These are phyloP conservation scores for Fraxinus anomala DNA, from an alignment of 257 asterid genomes.

Conservation along the genomic window DNA sequence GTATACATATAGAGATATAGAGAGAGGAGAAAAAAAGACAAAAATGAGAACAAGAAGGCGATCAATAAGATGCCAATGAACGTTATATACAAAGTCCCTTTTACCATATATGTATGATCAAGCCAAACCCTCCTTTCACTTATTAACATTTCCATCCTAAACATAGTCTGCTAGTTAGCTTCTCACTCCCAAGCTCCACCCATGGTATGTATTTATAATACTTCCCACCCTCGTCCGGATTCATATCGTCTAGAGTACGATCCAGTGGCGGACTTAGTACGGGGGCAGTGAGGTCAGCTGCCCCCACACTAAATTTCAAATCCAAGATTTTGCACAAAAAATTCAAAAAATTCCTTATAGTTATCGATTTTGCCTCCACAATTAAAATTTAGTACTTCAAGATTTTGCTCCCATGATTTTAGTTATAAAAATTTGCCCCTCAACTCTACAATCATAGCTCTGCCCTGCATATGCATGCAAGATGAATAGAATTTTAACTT, in stretches of 20 bases:
- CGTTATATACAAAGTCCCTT: slow-evolving; percentile 38
- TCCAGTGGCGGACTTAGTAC: too few species aligned
- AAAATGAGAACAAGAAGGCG: slow-evolving; percentile 31
- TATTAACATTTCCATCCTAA: background rate
- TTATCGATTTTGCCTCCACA: too few species aligned
- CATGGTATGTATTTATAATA: slow-evolving; percentile 31
- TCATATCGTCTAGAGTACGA: background rate
- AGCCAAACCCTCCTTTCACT: slow-evolving; percentile 10
- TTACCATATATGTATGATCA: slow-evolving; percentile 26
- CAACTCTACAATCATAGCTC: too few species aligned
- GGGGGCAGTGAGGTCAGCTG: too few species aligned
- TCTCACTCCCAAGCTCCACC: slow-evolving; percentile 11
- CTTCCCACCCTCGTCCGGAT: background rate
- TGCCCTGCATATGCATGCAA: too few species aligned
- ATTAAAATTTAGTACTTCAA: too few species aligned
- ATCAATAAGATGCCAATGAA: slow-evolving; percentile 40
- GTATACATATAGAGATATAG: too few species aligned
- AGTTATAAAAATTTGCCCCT: too few species aligned
- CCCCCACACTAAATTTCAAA: too few species aligned
- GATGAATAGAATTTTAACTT: background rate
- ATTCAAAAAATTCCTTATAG: too few species aligned
- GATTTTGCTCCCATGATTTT: too few species aligned
- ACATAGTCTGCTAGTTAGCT: background rate
- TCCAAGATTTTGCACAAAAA: too few species aligned
- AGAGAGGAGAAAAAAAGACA: slow-evolving; percentile 27